A percentile compares a stretch with the other conserved stretches of the same genome.
phyloP scores from a whole-genome alignment of 1,139 yeast genomes.

The Kluyveromyces sp. region DNA sequence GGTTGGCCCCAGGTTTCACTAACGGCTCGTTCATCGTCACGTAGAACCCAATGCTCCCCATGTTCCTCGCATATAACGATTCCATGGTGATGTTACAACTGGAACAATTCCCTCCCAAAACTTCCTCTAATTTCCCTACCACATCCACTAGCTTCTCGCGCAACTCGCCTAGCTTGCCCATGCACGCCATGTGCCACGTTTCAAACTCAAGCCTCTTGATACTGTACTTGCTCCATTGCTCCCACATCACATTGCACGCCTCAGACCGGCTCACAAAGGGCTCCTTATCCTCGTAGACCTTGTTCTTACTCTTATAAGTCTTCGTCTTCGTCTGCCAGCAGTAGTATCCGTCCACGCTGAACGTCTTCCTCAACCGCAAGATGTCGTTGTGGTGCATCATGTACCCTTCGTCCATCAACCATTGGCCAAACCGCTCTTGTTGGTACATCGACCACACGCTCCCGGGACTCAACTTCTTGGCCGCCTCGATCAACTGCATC shows the following conservation, averaged over 20 bases:
- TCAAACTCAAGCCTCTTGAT: neutral
- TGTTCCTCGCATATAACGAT: neutral
- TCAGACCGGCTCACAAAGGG: neutral
- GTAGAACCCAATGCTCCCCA: conserved; percentile 1
- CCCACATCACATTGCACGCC: neutral
- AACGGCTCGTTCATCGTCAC: neutral
- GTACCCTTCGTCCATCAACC: conserved; percentile 10
- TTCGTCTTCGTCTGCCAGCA: conserved; percentile 4
- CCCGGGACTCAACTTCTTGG: conserved; percentile 9
- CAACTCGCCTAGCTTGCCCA: neutral
- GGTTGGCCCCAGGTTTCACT: neutral
- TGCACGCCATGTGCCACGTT: neutral
- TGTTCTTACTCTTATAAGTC: neutral
- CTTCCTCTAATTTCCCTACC: neutral
- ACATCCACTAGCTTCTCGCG: neutral
- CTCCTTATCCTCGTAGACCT: no score
- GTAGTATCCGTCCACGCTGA: conserved; percentile 6
- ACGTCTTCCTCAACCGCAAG: conserved; percentile 3
- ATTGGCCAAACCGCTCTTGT: conserved; percentile 18
- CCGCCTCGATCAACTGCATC: conserved; percentile 9
- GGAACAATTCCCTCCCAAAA: neutral
- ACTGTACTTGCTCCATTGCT: conserved; percentile 1
- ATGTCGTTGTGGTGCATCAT: conserved; percentile 9
- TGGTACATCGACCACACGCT: conserved; percentile 18
- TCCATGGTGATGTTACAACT: neutral